Percentiles rank a stretch among this genome's conserved stretches.
phyloP scores from a whole-genome alignment of 306 rosid species.

The Potentilla sterilis region DNA sequence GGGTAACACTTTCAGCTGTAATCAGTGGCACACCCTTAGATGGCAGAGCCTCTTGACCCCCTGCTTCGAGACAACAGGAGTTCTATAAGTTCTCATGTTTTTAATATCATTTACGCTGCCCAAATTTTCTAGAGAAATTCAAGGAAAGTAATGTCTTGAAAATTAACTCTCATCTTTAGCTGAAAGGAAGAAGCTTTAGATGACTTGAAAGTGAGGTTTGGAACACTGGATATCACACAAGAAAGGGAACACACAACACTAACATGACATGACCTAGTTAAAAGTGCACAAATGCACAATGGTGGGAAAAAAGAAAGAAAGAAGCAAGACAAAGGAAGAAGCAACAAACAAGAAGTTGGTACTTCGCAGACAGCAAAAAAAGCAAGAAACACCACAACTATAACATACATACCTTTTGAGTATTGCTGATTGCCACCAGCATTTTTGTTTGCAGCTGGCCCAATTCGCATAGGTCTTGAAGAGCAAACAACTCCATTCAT shows the following conservation, averaged over 20 bases:
- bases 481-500: conserved; percentile 91
- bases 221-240: conserved; percentile 25
- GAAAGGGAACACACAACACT: not conserved
- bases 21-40: conserved; percentile 90
- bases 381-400: not conserved
- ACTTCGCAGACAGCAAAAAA: not conserved
- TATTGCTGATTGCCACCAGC: conserved; percentile 53
- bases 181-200: conserved; percentile 27
- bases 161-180: conserved; percentile 52
- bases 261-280: not conserved
- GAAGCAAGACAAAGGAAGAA: not conserved
- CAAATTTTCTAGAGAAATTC: conserved; percentile 55
- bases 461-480: conserved; percentile 91
- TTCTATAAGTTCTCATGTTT: conserved; percentile 62
- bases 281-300: not conserved
- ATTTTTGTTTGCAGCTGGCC: conserved; percentile 86
- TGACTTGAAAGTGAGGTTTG: conserved; percentile 22
- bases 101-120: conserved; percentile 49
- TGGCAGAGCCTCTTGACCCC: conserved; percentile 96
- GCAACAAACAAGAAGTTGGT: not conserved
- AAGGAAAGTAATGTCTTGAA: conserved; percentile 56
- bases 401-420: conserved; percentile 47
- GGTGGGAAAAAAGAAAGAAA: not conserved
- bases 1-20: conserved; percentile 93
- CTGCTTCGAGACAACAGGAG: conserved; percentile 97